phyloP scores from a whole-genome alignment of 2,329 filamentous ascomycete genomes.

The Byssothecium circinans region DNA sequence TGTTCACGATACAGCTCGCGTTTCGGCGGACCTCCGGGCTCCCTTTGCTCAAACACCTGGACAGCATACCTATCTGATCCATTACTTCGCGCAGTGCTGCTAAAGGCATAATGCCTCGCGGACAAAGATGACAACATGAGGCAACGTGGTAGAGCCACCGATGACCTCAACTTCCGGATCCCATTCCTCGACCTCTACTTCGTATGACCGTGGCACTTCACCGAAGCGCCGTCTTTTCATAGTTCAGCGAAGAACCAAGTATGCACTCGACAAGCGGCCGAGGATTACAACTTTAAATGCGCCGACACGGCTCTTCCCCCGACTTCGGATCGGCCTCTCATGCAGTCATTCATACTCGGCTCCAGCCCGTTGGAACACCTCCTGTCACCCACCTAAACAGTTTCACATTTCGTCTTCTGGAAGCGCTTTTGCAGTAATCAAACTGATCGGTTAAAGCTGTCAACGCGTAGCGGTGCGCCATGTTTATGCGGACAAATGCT shows the following conservation, averaged over 20 bases:
- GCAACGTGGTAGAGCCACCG: not conserved
- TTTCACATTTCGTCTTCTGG: slow-evolving; percentile 38
- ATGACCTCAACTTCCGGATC: not conserved
- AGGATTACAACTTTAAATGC: slow-evolving; percentile 27
- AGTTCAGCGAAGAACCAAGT: not conserved
- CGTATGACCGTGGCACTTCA: not conserved
- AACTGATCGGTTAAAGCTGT: slow-evolving; percentile 18
- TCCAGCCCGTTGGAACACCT: slow-evolving; percentile 18
- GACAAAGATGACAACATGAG: not conserved
- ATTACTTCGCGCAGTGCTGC: not conserved
- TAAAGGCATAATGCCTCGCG: not conserved
- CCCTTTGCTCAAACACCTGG: slow-evolving; percentile 3
- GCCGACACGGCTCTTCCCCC: slow-evolving; percentile 13
- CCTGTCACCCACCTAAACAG: slow-evolving; percentile 27
- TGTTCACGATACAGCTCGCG: slow-evolving; percentile 20
- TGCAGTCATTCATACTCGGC: slow-evolving; percentile 28
- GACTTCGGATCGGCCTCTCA: slow-evolving; percentile 22
- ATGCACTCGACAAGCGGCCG: slow-evolving; percentile 1
- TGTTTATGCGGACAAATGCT: too few species aligned
- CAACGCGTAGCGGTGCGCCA: slow-evolving; percentile 24
- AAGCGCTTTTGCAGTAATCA: slow-evolving; percentile 21
- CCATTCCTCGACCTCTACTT: not conserved
- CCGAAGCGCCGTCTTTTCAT: not conserved
- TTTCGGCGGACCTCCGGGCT: slow-evolving; percentile 15
- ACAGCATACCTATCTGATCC: not conserved